Conservation (phyloP, 768 basidiomycete genomes). For the Wakefieldia striispora region DNA sequence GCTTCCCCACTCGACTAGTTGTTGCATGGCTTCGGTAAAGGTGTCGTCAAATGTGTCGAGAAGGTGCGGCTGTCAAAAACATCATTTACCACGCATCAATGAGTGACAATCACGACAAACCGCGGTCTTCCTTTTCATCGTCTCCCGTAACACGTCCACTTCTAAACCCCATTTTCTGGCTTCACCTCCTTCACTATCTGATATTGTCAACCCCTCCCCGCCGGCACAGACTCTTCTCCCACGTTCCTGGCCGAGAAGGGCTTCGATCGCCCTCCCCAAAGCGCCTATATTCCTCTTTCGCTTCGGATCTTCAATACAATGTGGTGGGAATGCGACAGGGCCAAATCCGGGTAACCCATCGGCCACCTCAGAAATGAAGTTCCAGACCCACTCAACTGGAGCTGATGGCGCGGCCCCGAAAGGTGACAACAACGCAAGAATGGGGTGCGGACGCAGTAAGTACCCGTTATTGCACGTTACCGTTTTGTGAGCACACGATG, state of each 20-base stretch:
- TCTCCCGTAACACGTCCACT: constrained; percentile 53
- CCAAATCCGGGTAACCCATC: constrained; percentile 77
- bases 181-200: constrained; percentile 58
- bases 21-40: constrained; percentile 76
- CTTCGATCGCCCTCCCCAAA: constrained; percentile 71
- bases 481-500: constrained; percentile 51
- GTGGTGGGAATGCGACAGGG: constrained; percentile 72
- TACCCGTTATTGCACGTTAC: constrained; percentile 70
- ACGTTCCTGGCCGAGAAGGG: constrained; percentile 57
- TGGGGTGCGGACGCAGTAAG: constrained; percentile 59
- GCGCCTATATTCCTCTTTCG: constrained; percentile 71
- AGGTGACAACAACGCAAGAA: constrained; percentile 45
- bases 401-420: constrained; percentile 38
- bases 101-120: constrained; percentile 36
- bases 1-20: constrained; percentile 72
- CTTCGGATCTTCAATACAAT: constrained; percentile 75
- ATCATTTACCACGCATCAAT: constrained; percentile 14
- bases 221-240: constrained; percentile 66
- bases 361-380: constrained; percentile 42
- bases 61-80: constrained; percentile 48
- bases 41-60: constrained; percentile 64
- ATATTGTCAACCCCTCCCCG: constrained; percentile 31
- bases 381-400: constrained; percentile 44
- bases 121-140: constrained; percentile 54
- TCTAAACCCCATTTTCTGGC: constrained; percentile 77